These are phyloP conservation scores for Flaveria robusta DNA, from an alignment of 129 eudicot genomes.

Conservation along the genomic window DNA sequence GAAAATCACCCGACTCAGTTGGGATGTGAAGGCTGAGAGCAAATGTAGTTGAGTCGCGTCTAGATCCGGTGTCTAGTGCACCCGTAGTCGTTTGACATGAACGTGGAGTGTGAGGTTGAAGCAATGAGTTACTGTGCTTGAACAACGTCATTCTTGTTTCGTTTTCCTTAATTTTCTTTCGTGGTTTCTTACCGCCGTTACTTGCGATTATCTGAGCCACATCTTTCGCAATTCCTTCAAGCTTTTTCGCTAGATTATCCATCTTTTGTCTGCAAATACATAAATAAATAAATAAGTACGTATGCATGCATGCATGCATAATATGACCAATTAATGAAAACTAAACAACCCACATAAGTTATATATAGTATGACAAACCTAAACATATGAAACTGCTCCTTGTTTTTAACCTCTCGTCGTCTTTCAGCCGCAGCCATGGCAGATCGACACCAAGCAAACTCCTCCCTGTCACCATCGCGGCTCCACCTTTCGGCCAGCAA, in stretches of 20 bases:
- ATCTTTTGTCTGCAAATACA: constrained; percentile 47
- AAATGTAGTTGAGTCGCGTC: constrained; percentile 40
- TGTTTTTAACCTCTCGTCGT: constrained; percentile 41
- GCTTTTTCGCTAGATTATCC: constrained; percentile 51
- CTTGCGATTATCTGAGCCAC: constrained; percentile 42
- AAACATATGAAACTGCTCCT: constrained; percentile 46
- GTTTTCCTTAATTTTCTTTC: constrained; percentile 45
- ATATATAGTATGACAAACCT: constrained; percentile 33
- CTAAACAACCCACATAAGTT: too few species aligned
- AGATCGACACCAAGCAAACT: constrained; percentile 49
- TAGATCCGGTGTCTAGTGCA: constrained; percentile 29
- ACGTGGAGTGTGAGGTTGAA: constrained; percentile 41
- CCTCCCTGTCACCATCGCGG: constrained; percentile 60
- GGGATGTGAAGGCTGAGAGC: constrained; percentile 63
- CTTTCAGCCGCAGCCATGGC: constrained; percentile 39
- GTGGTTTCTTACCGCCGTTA: constrained; percentile 30
- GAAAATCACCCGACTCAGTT: constrained; percentile 52
- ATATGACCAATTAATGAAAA: too few species aligned
- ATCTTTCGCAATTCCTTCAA: constrained; percentile 63
- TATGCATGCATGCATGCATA: too few species aligned
- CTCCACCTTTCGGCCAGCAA: constrained; percentile 46
- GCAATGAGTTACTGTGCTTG: constrained; percentile 56
- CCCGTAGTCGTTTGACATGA: constrained; percentile 40
- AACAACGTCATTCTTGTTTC: constrained; percentile 53
- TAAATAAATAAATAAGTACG: too few species aligned